Conservation (phyloP, 768 basidiomycete species). For the Psilocybe subaeruginosa region DNA sequence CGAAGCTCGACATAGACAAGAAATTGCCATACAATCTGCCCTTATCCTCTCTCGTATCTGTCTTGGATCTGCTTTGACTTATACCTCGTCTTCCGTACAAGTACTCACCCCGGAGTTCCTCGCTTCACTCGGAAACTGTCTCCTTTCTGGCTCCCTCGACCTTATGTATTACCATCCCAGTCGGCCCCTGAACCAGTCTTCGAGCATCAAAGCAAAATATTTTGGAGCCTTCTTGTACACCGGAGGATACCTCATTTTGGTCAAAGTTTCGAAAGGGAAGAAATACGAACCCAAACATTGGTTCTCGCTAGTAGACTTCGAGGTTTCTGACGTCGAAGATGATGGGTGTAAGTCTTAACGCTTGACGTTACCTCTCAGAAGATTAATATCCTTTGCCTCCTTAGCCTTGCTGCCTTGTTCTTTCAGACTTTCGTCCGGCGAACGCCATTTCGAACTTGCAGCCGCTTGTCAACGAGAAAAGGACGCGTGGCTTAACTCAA, state of each 20-base stretch:
- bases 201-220: conserved; percentile 79
- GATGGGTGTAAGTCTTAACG: conserved; percentile 66
- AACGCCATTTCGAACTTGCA: conserved; percentile 84
- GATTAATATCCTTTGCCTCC: background rate
- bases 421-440: conserved; percentile 71
- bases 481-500: conserved; percentile 79
- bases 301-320: conserved; percentile 78
- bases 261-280: conserved; percentile 81
- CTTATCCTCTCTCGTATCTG: conserved; percentile 71
- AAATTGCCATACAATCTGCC: conserved; percentile 65
- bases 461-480: conserved; percentile 86
- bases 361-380: background rate
- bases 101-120: conserved; percentile 59
- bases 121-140: conserved; percentile 75
- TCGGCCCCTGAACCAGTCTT: conserved; percentile 42
- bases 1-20: conserved; percentile 73
- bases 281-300: conserved; percentile 88
- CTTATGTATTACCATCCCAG: conserved; percentile 72
- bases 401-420: conserved; percentile 81
- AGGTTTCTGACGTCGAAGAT: conserved; percentile 66
- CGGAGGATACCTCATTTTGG: conserved; percentile 84
- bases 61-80: conserved; percentile 33
- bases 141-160: conserved; percentile 86
- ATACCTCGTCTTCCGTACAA: conserved; percentile 33
- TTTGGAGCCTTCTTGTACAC: conserved; percentile 88